Conservation (phyloP, 2,329 filamentous ascomycete species). For the Lithohypha guttulata region DNA sequence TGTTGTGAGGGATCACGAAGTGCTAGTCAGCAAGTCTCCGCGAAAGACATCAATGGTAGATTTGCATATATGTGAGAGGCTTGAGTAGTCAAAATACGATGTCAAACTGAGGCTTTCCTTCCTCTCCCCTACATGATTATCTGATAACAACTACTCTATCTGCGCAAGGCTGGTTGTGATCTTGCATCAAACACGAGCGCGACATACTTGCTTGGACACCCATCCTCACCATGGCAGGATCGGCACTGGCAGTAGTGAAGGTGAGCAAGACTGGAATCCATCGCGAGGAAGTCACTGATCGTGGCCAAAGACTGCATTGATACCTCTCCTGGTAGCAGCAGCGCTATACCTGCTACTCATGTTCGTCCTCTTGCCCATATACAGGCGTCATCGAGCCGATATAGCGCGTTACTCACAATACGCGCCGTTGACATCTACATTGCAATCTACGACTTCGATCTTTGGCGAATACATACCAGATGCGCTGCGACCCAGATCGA, state of each 20-base stretch:
- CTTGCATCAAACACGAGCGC: too few relatives aligned
- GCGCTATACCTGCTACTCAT: constrained; percentile 56
- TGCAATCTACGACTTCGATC: constrained; percentile 38
- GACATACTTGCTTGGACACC: too few relatives aligned
- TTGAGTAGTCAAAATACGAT: too few relatives aligned
- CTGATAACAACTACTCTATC: too few relatives aligned
- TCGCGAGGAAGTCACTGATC: not conserved
- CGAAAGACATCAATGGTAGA: too few relatives aligned
- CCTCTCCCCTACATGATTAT: too few relatives aligned
- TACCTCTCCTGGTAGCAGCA: constrained; percentile 61
- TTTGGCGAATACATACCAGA: constrained; percentile 23
- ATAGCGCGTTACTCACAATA: constrained; percentile 52
- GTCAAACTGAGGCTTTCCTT: too few relatives aligned
- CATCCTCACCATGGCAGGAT: not conserved
- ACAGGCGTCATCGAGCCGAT: constrained; percentile 50
- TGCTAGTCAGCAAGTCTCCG: too few relatives aligned
- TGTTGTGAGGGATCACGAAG: too few relatives aligned
- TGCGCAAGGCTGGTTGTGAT: too few relatives aligned
- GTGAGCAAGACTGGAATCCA: not conserved
- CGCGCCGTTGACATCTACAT: constrained; percentile 37
- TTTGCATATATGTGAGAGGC: too few relatives aligned
- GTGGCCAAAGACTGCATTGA: not conserved
- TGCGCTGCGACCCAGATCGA: constrained; percentile 13
- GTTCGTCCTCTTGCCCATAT: constrained; percentile 56
- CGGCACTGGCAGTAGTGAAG: constrained; percentile 5